These are phyloP conservation scores for Fusarium brachygibbosum DNA, from an alignment of 2,329 filamentous ascomycete genomes.

Conservation along the genomic window DNA sequence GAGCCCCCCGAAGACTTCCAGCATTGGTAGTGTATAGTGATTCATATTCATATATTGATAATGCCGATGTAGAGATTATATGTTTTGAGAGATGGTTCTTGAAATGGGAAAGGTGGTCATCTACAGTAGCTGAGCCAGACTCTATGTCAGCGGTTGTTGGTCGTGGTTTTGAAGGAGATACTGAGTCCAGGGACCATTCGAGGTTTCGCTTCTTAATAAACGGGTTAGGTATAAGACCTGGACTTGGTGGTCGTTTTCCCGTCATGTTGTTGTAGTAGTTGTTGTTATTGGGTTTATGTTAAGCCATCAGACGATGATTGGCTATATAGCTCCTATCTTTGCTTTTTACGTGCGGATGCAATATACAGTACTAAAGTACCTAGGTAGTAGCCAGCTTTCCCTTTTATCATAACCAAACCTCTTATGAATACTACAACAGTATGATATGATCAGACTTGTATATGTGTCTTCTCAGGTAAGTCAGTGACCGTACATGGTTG, in stretches of 20 bases:
- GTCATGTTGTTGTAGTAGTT: conserved; percentile 26
- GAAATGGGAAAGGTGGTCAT: conserved; percentile 59
- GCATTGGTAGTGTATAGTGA: conserved; percentile 55
- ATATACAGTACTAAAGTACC: neutral
- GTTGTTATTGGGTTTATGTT: conserved; percentile 13
- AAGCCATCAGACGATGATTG: neutral
- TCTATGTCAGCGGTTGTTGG: conserved; percentile 57
- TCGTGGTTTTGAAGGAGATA: neutral
- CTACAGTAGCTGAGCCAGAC: conserved; percentile 53
- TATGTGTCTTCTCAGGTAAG: neutral
- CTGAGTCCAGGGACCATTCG: conserved; percentile 57
- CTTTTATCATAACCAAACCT: neutral
- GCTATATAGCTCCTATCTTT: neutral
- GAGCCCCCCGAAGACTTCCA: conserved; percentile 56
- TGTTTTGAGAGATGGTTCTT: conserved; percentile 50
- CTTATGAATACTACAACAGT: neutral
- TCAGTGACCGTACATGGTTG: neutral
- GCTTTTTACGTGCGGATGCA: neutral
- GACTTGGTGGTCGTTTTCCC: conserved; percentile 51
- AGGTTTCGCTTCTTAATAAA: conserved; percentile 63
- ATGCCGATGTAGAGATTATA: conserved; percentile 48
- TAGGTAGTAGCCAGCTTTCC: neutral
- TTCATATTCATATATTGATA: conserved; percentile 54
- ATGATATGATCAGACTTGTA: neutral
- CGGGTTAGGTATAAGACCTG: conserved; percentile 59